phyloP scores from a whole-genome alignment of 2,329 filamentous ascomycete genomes.

The Pyricularia sp. region DNA sequence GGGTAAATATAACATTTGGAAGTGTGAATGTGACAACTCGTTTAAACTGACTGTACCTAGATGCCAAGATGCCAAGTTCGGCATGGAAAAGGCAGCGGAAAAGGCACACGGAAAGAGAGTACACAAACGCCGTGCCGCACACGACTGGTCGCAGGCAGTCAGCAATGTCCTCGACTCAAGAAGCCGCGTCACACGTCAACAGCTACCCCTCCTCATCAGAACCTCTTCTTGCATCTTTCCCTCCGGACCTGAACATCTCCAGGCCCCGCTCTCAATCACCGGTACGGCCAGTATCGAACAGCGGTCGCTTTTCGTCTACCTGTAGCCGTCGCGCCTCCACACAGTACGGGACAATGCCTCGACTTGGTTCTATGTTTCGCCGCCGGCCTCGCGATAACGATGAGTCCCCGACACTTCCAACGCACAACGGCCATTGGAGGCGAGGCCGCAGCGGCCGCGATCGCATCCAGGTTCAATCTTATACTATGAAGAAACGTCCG shows the following conservation, averaged over 20 bases:
- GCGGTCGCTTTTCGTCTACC: not conserved
- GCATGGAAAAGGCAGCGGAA: not conserved
- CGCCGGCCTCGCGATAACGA: not conserved
- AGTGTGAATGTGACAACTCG: not conserved
- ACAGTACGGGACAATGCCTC: not conserved
- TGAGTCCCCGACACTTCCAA: not conserved
- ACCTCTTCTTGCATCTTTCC: not conserved
- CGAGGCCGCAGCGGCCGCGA: not conserved
- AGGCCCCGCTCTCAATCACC: not conserved
- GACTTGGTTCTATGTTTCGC: not conserved
- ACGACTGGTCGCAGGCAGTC: not conserved
- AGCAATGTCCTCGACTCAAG: not conserved
- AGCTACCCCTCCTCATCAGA: not conserved
- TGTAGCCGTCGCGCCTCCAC: not conserved
- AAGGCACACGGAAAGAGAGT: not conserved
- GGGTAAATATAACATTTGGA: not conserved
- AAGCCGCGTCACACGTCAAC: not conserved
- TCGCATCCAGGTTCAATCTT: not conserved
- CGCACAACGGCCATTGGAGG: not conserved
- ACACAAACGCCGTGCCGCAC: not conserved
- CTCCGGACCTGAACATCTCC: not conserved
- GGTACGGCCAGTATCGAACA: not conserved
- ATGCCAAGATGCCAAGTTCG: not conserved
- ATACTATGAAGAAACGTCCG: slow-evolving; percentile 1
- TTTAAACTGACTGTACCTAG: not conserved